Conservation (phyloP, 2,329 filamentous ascomycete genomes). For the Diplodia seriata region DNA sequence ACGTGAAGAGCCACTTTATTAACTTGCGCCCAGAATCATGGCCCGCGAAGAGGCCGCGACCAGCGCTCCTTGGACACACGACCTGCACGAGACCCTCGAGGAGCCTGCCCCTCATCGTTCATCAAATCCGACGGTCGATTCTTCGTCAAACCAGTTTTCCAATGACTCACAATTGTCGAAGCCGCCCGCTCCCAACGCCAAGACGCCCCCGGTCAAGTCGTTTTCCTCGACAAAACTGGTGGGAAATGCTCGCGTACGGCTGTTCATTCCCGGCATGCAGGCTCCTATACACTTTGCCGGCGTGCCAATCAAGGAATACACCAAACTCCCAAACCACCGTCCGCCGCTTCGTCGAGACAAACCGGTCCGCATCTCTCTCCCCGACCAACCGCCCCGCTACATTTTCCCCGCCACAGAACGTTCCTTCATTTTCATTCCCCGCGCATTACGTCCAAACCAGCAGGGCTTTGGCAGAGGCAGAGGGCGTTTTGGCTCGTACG, state of each 20-base stretch:
- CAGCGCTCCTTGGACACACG: constrained; percentile 86
- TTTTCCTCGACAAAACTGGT: constrained; percentile 85
- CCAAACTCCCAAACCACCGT: constrained; percentile 90
- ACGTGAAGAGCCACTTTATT: constrained; percentile 36
- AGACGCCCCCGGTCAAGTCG: constrained; percentile 39
- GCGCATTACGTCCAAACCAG: constrained; percentile 91
- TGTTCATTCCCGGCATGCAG: constrained; percentile 79
- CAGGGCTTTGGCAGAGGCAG: constrained; percentile 73
- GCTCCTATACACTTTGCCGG: constrained; percentile 73
- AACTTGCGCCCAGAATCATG: constrained; percentile 48
- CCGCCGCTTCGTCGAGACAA: constrained; percentile 95
- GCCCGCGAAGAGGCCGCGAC: constrained; percentile 60
- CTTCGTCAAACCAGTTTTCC: constrained; percentile 18
- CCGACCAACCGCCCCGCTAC: constrained; percentile 78
- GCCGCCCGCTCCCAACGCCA: constrained; percentile 36
- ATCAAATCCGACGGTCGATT: background rate
- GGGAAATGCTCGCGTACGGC: constrained; percentile 83
- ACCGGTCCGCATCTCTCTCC: constrained; percentile 90
- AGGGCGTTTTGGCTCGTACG: constrained; percentile 71
- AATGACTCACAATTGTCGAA: constrained; percentile 37
- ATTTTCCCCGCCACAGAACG: constrained; percentile 89
- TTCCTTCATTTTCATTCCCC: constrained; percentile 97
- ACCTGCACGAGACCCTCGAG: constrained; percentile 69
- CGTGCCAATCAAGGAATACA: constrained; percentile 87
- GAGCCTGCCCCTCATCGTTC: constrained; percentile 63